Conservation (phyloP, 2,329 filamentous ascomycete genomes). For the Escovopsis sp. region DNA sequence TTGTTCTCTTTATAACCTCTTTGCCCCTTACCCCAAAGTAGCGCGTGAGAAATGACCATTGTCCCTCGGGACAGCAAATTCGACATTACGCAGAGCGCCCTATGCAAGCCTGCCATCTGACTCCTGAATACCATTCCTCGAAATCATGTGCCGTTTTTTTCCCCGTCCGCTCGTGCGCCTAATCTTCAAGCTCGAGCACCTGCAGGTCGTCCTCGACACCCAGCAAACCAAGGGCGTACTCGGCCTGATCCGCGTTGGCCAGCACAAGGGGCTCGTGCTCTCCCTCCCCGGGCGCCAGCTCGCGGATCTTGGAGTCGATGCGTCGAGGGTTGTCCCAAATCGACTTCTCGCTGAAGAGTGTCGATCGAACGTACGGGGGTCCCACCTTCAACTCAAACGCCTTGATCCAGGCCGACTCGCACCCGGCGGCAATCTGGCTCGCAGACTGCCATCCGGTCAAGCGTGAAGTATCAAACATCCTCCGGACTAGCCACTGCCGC, state of each 20-base stretch:
- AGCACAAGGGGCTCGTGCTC: conserved; percentile 38
- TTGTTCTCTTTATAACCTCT: too few relatives aligned
- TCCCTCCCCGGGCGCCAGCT: conserved; percentile 22
- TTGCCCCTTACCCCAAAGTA: too few relatives aligned
- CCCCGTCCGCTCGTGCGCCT: too few relatives aligned
- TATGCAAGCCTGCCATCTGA: too few relatives aligned
- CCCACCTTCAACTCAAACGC: conserved; percentile 59
- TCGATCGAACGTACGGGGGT: conserved; percentile 50
- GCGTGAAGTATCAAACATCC: conserved; percentile 59
- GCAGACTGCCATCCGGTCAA: conserved; percentile 83
- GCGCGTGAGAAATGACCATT: too few relatives aligned
- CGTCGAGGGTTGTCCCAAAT: conserved; percentile 37
- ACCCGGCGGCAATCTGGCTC: conserved; percentile 65
- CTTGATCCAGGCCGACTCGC: conserved; percentile 72
- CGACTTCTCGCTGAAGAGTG: conserved; percentile 21
- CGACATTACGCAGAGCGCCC: too few relatives aligned
- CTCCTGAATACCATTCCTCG: too few relatives aligned
- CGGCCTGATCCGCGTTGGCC: conserved; percentile 47
- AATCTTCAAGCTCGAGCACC: conserved; percentile 34
- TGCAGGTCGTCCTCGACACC: conserved; percentile 65
- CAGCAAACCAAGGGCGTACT: conserved; percentile 67
- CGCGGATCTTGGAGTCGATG: conserved; percentile 36
- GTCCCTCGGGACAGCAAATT: too few relatives aligned
- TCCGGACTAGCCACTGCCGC: conserved; percentile 61
- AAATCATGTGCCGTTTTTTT: too few relatives aligned